A percentile compares a stretch with the other conserved stretches of the same genome.
phyloP scores from a whole-genome alignment of 129 eudicot species.

The Deinandra increscens region DNA sequence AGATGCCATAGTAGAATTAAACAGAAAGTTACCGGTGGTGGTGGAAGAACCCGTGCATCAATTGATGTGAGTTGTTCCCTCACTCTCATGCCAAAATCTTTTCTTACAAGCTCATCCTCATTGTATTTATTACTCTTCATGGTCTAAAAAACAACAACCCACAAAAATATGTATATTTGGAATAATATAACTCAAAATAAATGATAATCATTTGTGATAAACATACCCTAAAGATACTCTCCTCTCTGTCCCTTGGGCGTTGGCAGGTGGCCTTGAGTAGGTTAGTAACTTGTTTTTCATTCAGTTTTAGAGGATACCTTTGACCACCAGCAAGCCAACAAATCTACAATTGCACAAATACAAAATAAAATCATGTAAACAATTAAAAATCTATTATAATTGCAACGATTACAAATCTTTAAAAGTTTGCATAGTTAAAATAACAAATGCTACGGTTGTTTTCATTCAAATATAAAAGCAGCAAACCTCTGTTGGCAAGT shows the following conservation, averaged over 20 bases:
- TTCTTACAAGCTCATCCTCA: constrained; percentile 30
- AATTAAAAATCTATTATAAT: background rate
- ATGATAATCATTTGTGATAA: background rate
- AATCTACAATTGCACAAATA: constrained; percentile 25
- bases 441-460: background rate
- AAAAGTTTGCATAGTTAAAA: background rate
- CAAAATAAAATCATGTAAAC: background rate
- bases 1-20: background rate
- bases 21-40: constrained; percentile 50
- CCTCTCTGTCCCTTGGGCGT: constrained; percentile 53
- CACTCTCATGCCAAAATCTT: constrained; percentile 71
- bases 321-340: constrained; percentile 60
- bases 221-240: constrained; percentile 32
- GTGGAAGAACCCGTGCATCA: constrained; percentile 74
- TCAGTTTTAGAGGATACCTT: constrained; percentile 48
- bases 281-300: constrained; percentile 61
- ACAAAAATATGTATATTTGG: background rate
- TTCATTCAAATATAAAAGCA: background rate
- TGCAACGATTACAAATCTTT: background rate
- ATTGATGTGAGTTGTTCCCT: constrained; percentile 36
- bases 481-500: constrained; percentile 84
- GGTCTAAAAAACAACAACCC: constrained; percentile 38
- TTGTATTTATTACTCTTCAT: constrained; percentile 42
- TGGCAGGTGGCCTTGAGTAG: constrained; percentile 71
- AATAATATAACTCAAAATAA: background rate